A percentile compares a stretch with the other conserved stretches of the same genome.
Evolutionary conservation across 2,329 filamentous ascomycete genomes (phyloP).

Genomic region (Aspergillus terreus): DNA sequence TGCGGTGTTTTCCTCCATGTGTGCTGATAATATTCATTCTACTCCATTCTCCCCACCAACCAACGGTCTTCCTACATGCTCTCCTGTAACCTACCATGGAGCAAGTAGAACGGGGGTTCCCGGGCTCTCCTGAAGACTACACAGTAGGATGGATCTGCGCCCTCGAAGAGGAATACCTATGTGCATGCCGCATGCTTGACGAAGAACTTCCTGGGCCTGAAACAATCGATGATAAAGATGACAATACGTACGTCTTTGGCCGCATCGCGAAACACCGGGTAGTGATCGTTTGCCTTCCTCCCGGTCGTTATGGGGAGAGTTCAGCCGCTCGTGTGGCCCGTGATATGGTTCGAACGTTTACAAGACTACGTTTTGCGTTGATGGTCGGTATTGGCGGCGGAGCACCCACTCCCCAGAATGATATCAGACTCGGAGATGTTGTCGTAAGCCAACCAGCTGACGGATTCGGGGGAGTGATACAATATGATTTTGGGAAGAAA

Average conservation of each 20-base stretch:
- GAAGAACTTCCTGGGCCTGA: neutral
- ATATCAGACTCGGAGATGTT: conserved; percentile 4
- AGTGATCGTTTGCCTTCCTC: conserved; percentile 4
- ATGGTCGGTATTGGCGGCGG: conserved; percentile 2
- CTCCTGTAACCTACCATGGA: too few relatives aligned
- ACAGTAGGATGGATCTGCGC: neutral
- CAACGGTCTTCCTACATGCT: too few relatives aligned
- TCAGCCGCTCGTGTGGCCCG: neutral
- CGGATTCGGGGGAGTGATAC: conserved; percentile 1
- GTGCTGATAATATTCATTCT: too few relatives aligned
- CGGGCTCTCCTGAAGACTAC: neutral
- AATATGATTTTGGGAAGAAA: conserved; percentile 4
- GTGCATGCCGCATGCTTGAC: conserved; percentile 2
- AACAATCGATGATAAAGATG: neutral
- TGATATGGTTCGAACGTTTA: conserved; percentile 1
- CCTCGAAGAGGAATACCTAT: neutral
- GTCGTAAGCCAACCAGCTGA: conserved; percentile 3
- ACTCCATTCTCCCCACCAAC: too few relatives aligned
- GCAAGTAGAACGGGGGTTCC: too few relatives aligned
- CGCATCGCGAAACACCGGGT: neutral
- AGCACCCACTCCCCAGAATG: neutral
- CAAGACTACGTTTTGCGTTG: neutral
- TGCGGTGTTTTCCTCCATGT: too few relatives aligned
- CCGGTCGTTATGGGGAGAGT: neutral
- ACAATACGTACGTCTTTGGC: neutral